Conservation (phyloP, 2,329 filamentous ascomycete species). For the Colletotrichum endophyticum region DNA sequence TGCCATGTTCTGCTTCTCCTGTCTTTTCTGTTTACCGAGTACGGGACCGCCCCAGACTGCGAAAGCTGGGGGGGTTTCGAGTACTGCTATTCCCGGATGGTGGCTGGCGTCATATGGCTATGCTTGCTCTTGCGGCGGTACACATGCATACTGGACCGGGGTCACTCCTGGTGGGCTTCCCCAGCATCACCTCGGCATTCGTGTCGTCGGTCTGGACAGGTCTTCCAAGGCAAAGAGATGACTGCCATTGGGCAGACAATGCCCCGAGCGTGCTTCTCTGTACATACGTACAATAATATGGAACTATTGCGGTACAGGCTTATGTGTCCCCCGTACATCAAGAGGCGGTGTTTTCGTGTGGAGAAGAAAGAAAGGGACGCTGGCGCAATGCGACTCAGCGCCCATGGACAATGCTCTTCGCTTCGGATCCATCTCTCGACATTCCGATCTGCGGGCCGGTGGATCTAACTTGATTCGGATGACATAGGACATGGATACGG, state of each 20-base stretch:
- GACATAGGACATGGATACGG: neutral
- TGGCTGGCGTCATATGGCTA: neutral
- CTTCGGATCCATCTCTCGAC: neutral
- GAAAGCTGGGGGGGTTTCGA: neutral
- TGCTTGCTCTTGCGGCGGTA: neutral
- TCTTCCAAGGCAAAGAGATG: neutral
- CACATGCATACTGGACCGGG: neutral
- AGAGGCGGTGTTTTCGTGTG: neutral
- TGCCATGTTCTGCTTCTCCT: neutral
- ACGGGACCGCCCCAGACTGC: neutral
- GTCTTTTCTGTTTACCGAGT: neutral
- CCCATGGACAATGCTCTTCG: neutral
- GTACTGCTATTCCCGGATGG: neutral
- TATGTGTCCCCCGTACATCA: neutral
- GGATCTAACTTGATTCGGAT: neutral
- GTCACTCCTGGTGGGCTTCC: neutral
- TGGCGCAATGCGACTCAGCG: neutral
- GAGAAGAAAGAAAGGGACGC: neutral
- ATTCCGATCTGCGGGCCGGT: conserved; percentile 10
- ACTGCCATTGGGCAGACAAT: neutral
- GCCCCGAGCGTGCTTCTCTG: neutral
- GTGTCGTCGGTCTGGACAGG: neutral
- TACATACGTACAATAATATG: neutral
- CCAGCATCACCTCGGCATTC: neutral
- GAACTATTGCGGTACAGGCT: neutral